These are phyloP conservation scores for Tolypocladium guangdongense DNA, from an alignment of 2,329 filamentous ascomycete species.

Conservation along the genomic window DNA sequence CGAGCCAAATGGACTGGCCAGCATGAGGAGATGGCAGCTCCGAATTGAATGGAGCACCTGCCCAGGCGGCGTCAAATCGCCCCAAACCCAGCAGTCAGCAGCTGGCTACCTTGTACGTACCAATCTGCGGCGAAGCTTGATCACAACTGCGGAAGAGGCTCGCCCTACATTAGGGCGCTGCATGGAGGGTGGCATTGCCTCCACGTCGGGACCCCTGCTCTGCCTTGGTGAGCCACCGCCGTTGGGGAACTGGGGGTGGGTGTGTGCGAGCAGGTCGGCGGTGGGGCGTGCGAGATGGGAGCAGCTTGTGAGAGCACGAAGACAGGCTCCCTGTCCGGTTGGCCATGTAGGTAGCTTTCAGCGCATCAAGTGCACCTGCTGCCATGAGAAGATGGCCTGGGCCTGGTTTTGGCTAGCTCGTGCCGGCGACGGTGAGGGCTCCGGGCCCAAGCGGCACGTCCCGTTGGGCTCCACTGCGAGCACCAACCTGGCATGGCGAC, in stretches of 20 bases:
- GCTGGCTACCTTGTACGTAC: constrained; percentile 6
- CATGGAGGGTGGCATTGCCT: constrained; percentile 20
- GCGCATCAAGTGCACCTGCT: neutral
- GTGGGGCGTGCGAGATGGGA: neutral
- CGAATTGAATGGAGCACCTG: neutral
- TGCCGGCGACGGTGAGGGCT: no score
- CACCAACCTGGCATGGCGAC: neutral
- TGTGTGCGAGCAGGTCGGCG: neutral
- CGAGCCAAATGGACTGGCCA: constrained; percentile 1
- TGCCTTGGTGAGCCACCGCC: constrained; percentile 1
- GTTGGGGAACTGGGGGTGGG: constrained; percentile 4
- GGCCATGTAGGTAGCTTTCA: neutral
- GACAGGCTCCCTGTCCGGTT: neutral
- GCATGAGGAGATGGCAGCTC: constrained; percentile 11
- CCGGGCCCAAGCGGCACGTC: neutral
- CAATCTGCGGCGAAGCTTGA: constrained; percentile 18
- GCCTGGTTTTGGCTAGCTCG: neutral
- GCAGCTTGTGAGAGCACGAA: neutral
- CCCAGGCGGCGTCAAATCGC: constrained; percentile 1
- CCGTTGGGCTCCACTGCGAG: neutral
- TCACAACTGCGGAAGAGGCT: constrained; percentile 17
- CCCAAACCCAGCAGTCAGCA: constrained; percentile 2
- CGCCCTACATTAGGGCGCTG: constrained; percentile 21
- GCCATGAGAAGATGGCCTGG: neutral
- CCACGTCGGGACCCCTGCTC: neutral